Evolutionary conservation across 768 basidiomycete species (phyloP), one percentile per base, ranked within the genome.

Genomic region (Podaxis pistillaris): DNA sequence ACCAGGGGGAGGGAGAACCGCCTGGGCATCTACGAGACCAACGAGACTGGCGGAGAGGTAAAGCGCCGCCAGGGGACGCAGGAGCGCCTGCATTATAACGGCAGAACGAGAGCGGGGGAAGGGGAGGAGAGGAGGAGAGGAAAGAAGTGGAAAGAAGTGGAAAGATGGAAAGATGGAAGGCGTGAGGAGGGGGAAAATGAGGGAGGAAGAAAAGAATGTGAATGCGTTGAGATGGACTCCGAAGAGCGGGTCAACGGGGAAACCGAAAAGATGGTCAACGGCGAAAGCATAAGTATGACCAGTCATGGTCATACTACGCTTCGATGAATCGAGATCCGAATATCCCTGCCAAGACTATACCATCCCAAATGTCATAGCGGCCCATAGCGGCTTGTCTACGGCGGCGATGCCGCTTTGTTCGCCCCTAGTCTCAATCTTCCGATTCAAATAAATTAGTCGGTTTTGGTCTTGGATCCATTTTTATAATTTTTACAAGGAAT

Each of bases 1-100:
- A 2, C 81, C 81, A 4, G 86, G 83, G 12, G 78, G 66, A 28
- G 78, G 68, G 24, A 80, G 67, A 40, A 56, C 58, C 13, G 73
- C 66, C 64, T 75, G 75, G n/a, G 70, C 72, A 56, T 63, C 26
- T 37, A 65, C 64, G 22, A 68, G 54, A 3, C 60, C 60, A 49
- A 44, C 47, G n/a, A 69, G 55, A 3, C 41, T 56, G 28, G 57
- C 49, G 19, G 61, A 40, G 51, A 67, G 19, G 36, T 11, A 64
- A 13, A 69, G 49, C 4, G 62, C 47, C 17, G 58, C 60, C 9
- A 68, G 46, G 12, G 62, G 55, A 22, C 47, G 65, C 40, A 67
- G 40, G 22, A 62, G 54, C 17, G 55, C 40, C 38, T 57, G 51
- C 68, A 70, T 68, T 41, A 63, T 36, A 44, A 44, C 15, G 9